phyloP scores from a whole-genome alignment of 345 rosid genomes.

The Noccaea bulbosa region DNA sequence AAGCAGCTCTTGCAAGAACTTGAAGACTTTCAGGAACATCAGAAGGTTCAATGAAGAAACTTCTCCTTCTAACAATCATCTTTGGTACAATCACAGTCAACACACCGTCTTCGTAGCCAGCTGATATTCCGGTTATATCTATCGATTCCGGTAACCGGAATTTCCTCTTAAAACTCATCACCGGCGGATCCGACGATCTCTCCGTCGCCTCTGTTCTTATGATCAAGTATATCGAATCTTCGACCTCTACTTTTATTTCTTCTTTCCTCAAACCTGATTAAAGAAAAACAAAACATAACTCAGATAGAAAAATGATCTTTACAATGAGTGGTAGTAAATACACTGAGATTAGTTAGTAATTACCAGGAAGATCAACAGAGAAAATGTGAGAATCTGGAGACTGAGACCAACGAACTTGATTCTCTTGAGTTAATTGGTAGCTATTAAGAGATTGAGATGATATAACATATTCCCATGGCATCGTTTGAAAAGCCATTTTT shows the following conservation, averaged over 20 bases:
- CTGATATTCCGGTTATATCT: conserved; percentile 61
- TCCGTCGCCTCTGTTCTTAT: conserved; percentile 61
- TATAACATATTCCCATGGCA: conserved; percentile 56
- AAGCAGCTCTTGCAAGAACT: conserved; percentile 86
- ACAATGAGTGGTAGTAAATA: conserved; percentile 2
- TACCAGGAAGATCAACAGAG: conserved; percentile 80
- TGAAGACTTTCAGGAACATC: conserved; percentile 56
- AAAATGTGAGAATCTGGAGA: conserved; percentile 69
- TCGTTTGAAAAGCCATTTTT: conserved; percentile 55
- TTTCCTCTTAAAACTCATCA: conserved; percentile 60
- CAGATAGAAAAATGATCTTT: background rate
- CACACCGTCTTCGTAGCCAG: conserved; percentile 70
- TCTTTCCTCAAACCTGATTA: conserved; percentile 72
- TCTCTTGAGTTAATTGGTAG: conserved; percentile 46
- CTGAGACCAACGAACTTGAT: conserved; percentile 69
- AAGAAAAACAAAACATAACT: background rate
- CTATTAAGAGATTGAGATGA: conserved; percentile 42
- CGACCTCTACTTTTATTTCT: conserved; percentile 75
- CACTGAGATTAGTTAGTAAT: background rate
- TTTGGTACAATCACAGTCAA: conserved; percentile 71
- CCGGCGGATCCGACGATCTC: conserved; percentile 45
- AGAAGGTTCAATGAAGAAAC: conserved; percentile 56
- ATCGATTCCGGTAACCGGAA: conserved; percentile 68
- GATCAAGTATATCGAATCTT: conserved; percentile 67
- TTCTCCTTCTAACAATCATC: conserved; percentile 48